Conservation (phyloP, 345 rosid genomes). For the Draba incana region DNA sequence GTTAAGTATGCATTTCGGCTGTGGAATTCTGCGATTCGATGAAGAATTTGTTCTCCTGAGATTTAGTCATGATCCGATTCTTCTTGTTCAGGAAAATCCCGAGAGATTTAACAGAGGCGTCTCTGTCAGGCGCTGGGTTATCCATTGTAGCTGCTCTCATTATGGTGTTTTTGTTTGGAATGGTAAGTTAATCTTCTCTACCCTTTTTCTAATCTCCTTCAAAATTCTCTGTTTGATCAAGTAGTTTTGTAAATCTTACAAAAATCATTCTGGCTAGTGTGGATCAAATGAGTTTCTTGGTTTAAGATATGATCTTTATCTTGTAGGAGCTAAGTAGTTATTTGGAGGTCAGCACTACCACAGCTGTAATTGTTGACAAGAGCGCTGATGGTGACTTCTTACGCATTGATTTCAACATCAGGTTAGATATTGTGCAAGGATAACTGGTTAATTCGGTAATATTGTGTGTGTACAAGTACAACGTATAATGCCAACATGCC, state of each 20-base stretch:
- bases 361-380: constrained; percentile 84
- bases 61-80: constrained; percentile 1
- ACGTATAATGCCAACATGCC: not conserved
- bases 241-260: not conserved
- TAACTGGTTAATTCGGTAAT: not conserved
- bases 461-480: constrained; percentile 6
- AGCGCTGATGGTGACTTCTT: constrained; percentile 92
- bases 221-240: constrained; percentile 7
- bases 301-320: constrained; percentile 7
- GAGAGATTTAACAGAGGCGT: constrained; percentile 98
- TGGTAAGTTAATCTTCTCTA: constrained; percentile 51
- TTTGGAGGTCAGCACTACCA: constrained; percentile 73
- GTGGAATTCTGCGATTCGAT: constrained; percentile 12
- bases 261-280: constrained; percentile 4
- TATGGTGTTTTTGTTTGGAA: constrained; percentile 96
- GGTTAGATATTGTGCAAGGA: constrained; percentile 48
- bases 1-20: not conserved
- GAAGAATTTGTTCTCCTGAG: not conserved
- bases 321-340: constrained; percentile 84
- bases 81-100: constrained; percentile 83
- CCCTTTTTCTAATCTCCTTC: not conserved
- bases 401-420: constrained; percentile 91
- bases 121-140: constrained; percentile 96
- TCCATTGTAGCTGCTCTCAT: constrained; percentile 83
- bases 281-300: constrained; percentile 10